Evolutionary conservation across 345 rosid species (phyloP), one percentile per base, ranked within the genome.

Genomic region (Durio zibethinus): DNA sequence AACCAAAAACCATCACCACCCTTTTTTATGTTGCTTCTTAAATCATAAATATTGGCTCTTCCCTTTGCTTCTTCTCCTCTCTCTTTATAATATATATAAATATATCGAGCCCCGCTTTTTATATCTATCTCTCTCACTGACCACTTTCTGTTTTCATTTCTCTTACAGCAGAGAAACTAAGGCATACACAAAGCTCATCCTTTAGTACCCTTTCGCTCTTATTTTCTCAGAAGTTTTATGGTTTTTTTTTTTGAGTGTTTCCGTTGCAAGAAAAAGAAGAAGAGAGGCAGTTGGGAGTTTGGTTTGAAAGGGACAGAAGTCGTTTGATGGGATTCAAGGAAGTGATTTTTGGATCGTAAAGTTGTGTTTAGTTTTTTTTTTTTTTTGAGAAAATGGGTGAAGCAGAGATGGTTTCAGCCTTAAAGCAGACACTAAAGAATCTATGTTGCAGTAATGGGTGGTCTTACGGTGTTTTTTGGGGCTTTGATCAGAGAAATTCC

Each of bases 401-500:
- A 73, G 78, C 65, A 31, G 77, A 78, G 80, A 86, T 86, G 90
- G 85, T 72, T 85, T 87, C 86, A 14, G 71, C 8, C 73, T 47
- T 83, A 53, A 92, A 88, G 90, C 87, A 84, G 84, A 84, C 23
- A 74, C 87, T 93, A 23, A 85, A 85, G 87, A 83, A 77, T 48
- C 88, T 93, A 74, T 95, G 97, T 85, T 79, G 89, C 81, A 85
- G 84, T 68, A 81, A 91, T 87, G 97, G 97, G 16, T 95, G 98
- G 99, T 92, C 92, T 84, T 90, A 86, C 78, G 97, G 89, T 23
- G 88, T 93, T 57, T 88, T 90, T 59, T 95, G 99, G 99, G 35
- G 92, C 73, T 86, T 86, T 80, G 90, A 93, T 85, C 87, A 85
- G 53, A 79, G 82, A 79, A 90, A 90, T 81, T 82, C 91, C 84